Evolutionary conservation across 805 yeast genomes (phyloP).

Genomic region (Barnettozyma sp.): DNA sequence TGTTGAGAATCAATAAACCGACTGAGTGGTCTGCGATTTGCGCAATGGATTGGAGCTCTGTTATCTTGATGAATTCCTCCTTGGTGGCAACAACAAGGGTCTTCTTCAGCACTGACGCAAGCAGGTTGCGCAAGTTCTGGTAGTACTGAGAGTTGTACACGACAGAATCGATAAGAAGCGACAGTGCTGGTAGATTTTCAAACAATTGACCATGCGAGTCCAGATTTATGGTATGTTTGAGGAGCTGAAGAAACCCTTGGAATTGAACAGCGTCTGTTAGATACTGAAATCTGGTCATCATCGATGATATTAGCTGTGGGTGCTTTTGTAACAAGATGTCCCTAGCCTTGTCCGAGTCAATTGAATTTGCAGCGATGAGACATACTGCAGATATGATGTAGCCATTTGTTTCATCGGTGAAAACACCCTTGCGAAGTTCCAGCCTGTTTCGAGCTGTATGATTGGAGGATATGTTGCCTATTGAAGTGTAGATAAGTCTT

Average conservation of each 20-base stretch:
- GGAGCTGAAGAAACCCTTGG: conserved; percentile 22
- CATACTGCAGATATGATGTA: conserved; percentile 19
- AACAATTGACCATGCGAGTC: conserved; percentile 15
- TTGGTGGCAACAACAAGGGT: conserved; percentile 14
- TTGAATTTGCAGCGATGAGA: conserved; percentile 22
- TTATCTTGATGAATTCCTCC: conserved; percentile 6
- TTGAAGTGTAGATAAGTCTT: conserved; percentile 20
- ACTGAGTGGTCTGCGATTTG: conserved; percentile 11
- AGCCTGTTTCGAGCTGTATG: conserved; percentile 15
- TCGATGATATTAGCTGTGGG: conserved; percentile 13
- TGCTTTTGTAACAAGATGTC: conserved; percentile 7
- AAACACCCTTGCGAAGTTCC: neutral
- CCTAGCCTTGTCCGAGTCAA: conserved; percentile 15
- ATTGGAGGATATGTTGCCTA: conserved; percentile 25
- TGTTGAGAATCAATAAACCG: conserved; percentile 15
- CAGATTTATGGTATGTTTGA: conserved; percentile 15
- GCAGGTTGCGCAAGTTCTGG: conserved; percentile 16
- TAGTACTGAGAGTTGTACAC: conserved; percentile 20
- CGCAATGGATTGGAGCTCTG: conserved; percentile 8
- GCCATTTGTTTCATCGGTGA: conserved; percentile 17
- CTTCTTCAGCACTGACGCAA: conserved; percentile 19
- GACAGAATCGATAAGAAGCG: conserved; percentile 18
- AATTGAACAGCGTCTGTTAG: conserved; percentile 23
- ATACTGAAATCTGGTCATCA: conserved; percentile 15
- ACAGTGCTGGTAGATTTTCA: conserved; percentile 6